Evolutionary conservation across 106 monocot species (phyloP).

Genomic region (Acorus gramineus): DNA sequence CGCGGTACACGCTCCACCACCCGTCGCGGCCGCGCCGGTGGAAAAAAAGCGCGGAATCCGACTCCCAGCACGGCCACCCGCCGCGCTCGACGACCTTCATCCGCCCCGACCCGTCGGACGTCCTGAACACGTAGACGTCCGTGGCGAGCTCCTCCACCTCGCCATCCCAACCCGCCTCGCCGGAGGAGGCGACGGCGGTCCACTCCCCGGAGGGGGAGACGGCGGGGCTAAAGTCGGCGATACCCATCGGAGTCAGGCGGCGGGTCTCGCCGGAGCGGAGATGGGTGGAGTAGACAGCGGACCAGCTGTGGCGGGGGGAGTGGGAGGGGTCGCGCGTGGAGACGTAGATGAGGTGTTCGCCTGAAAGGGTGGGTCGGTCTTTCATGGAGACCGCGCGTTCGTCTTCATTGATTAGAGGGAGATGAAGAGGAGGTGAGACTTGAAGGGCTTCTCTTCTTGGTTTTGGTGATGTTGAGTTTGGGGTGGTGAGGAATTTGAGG

Average conservation of each 20-base stretch:
- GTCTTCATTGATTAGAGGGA: background rate
- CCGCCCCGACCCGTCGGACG: conserved; percentile 50
- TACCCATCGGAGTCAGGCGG: conserved; percentile 48
- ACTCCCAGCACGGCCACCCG: conserved; percentile 83
- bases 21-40: conserved; percentile 51
- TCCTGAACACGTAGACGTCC: conserved; percentile 56
- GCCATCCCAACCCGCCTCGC: conserved; percentile 32
- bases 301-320: conserved; percentile 54
- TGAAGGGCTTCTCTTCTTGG: conserved; percentile 11
- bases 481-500: conserved; percentile 25
- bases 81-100: conserved; percentile 35
- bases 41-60: conserved; percentile 61
- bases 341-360: conserved; percentile 56
- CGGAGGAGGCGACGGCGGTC: conserved; percentile 83
- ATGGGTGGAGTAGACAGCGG: conserved; percentile 82
- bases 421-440: conserved; percentile 9
- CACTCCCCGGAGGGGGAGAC: conserved; percentile 80
- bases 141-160: conserved; percentile 62
- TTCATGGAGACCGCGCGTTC: conserved; percentile 30
- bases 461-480: background rate
- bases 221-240: conserved; percentile 76
- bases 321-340: conserved; percentile 51
- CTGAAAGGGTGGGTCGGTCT: conserved; percentile 60
- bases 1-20: conserved; percentile 83
- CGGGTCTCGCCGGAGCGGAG: conserved; percentile 30